Base-by-base conservation (phyloP, 2,329 filamentous ascomycete genomes). In the Nothophoma quercina region DNA sequence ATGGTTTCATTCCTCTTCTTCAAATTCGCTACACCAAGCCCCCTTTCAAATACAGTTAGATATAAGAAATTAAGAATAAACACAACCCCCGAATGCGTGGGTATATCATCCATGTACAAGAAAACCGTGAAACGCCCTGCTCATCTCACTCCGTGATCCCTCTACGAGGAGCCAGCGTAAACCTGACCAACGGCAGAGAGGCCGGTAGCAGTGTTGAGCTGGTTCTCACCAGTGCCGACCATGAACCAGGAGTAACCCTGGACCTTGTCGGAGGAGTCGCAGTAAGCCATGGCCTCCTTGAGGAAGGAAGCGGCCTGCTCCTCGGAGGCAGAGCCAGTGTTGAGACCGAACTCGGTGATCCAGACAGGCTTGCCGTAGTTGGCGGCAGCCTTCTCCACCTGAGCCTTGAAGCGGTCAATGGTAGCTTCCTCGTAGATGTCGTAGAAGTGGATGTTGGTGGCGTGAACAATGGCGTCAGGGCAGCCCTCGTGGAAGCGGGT, bases 391-490 rank as follows among this genome's bases (percentile, higher is more conserved):
- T 69, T 56, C 51, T 72, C 67, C 45, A 70, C 84, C 44, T 75
- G 70, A 2, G 61, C 58, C 56, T 70, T 65, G 70, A 76, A 75
- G 61, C 68, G 67, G 39, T 67, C 59, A 35, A 74, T 65, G 38
- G 59, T 61, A 18, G 57, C 56, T 9, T 53, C 56, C 16, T 59
- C 60, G 63, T 61, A 70, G 59, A 62, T 63, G 58, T 74, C 69
- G 63, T 75, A 76, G 64, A 70, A 76, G 57, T 76, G 74, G 56
- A 75, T 70, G 59, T 72, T 71, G 55, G 65, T 64, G 21, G 70
- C 72, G 58, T 75, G 64, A 22, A 70, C 66, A 21, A 54, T 54
- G 49, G 72, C 74, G n/a, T 63, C 66, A 15, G 70, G 62, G 65
- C 74, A 76, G 45, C 35, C 44, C 9, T 53, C 52, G 49, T 70